Conservation (phyloP, 345 rosid species). For the Populus nigra region DNA sequence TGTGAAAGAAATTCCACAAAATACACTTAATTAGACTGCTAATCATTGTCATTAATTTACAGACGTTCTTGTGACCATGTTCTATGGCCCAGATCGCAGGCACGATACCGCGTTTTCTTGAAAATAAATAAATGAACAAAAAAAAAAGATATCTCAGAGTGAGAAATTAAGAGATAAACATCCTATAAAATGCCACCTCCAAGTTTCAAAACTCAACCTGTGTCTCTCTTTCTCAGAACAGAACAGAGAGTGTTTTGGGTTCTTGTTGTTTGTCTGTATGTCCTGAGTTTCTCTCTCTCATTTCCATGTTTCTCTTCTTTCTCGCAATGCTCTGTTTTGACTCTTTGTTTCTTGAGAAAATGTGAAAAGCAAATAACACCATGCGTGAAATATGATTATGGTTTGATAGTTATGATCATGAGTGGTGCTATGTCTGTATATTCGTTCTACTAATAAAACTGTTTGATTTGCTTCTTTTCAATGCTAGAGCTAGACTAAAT, state of each 20-base stretch:
- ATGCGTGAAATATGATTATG: neutral
- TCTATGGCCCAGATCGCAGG: no score
- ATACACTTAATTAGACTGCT: no score
- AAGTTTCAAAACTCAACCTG: neutral
- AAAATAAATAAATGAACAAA: no score
- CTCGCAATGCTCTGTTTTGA: neutral
- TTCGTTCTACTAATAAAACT: neutral
- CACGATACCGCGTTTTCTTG: no score
- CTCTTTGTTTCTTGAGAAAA: slow-evolving; percentile 11
- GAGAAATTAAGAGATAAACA: neutral
- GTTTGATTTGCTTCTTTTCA: neutral
- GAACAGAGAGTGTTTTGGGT: neutral
- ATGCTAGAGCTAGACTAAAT: neutral
- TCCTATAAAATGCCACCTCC: slow-evolving; percentile 20
- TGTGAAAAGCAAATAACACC: neutral
- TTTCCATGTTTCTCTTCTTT: neutral
- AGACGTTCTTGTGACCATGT: no score
- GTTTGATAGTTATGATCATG: neutral
- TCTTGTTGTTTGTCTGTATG: slow-evolving; percentile 5
- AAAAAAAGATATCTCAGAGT: neutral
- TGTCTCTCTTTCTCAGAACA: neutral
- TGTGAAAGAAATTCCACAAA: no score
- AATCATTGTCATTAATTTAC: no score
- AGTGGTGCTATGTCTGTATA: neutral
- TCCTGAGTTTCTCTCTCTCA: neutral